Evolutionary conservation across 768 basidiomycete species (phyloP).

Genomic region (Zangia roseola): DNA sequence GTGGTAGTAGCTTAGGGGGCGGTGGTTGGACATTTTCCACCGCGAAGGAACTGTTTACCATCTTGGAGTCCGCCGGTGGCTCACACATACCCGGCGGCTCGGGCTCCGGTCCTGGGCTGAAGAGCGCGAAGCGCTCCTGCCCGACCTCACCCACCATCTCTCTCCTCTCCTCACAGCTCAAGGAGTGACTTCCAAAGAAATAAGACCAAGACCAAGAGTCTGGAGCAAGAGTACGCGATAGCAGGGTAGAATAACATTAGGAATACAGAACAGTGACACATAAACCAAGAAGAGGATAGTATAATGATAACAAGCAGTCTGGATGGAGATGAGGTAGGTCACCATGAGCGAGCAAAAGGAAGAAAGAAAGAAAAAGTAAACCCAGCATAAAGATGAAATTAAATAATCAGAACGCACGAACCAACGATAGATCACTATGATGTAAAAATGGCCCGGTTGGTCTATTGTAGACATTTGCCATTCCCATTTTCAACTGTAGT

Average conservation of each 20-base stretch:
- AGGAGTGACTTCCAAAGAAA: too few relatives aligned
- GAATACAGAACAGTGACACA: conserved; percentile 49
- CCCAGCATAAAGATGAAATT: conserved; percentile 43
- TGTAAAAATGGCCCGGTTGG: conserved; percentile 67
- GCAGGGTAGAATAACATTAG: conserved; percentile 60
- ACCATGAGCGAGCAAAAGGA: conserved; percentile 12
- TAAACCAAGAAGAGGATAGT: conserved; percentile 43
- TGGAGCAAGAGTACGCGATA: conserved; percentile 48
- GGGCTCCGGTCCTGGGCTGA: too few relatives aligned
- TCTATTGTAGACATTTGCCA: conserved; percentile 62
- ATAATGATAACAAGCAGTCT: conserved; percentile 36
- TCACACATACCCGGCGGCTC: too few relatives aligned
- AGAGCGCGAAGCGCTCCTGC: too few relatives aligned
- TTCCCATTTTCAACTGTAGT: conserved; percentile 79
- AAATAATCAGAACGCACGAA: conserved; percentile 38
- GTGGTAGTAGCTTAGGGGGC: conserved; percentile 9
- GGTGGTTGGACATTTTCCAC: conserved; percentile 3
- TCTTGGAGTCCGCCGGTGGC: conserved; percentile 19
- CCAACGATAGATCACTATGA: conserved; percentile 27
- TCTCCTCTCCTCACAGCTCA: too few relatives aligned
- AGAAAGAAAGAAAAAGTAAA: conserved; percentile 33
- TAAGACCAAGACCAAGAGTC: conserved; percentile 32
- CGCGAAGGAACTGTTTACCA: conserved; percentile 8
- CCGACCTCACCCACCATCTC: too few relatives aligned
- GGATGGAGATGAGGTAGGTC: conserved; percentile 35